Conservation (phyloP, 2,329 filamentous ascomycete genomes). For the Capronia coronata region DNA sequence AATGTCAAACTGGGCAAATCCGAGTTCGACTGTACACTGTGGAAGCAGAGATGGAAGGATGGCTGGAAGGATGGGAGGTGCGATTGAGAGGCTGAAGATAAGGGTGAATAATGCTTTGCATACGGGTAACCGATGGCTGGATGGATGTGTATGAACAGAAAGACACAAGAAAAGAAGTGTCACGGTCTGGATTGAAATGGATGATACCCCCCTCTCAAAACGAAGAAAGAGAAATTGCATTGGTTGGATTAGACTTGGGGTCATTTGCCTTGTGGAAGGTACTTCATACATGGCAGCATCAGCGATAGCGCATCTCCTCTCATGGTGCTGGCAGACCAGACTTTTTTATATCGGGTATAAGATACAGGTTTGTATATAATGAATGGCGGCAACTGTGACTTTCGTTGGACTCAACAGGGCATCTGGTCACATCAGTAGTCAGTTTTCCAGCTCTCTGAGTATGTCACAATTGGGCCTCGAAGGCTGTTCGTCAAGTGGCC, state of each 20-base stretch:
- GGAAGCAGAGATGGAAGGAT: constrained; percentile 92
- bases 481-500: too few relatives aligned
- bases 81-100: constrained; percentile 39
- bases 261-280: not conserved
- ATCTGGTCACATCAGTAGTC: too few relatives aligned
- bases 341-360: too few relatives aligned
- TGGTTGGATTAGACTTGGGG: constrained; percentile 1
- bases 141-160: not conserved
- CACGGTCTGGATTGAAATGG: constrained; percentile 1
- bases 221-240: not conserved
- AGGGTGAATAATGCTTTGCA: too few relatives aligned
- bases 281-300: too few relatives aligned
- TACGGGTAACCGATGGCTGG: too few relatives aligned
- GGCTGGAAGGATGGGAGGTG: constrained; percentile 69
- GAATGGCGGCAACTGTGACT: too few relatives aligned
- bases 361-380: not conserved
- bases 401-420: too few relatives aligned
- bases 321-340: too few relatives aligned
- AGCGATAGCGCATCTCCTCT: constrained; percentile 17
- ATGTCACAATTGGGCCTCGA: too few relatives aligned
- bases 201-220: constrained; percentile 4
- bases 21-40: constrained; percentile 78
- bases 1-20: constrained; percentile 77
- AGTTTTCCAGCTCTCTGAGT: too few relatives aligned
- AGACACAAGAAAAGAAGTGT: too few relatives aligned